These are phyloP conservation scores for Clonostachys solani DNA, from an alignment of 2,329 filamentous ascomycete genomes.

Conservation along the genomic window DNA sequence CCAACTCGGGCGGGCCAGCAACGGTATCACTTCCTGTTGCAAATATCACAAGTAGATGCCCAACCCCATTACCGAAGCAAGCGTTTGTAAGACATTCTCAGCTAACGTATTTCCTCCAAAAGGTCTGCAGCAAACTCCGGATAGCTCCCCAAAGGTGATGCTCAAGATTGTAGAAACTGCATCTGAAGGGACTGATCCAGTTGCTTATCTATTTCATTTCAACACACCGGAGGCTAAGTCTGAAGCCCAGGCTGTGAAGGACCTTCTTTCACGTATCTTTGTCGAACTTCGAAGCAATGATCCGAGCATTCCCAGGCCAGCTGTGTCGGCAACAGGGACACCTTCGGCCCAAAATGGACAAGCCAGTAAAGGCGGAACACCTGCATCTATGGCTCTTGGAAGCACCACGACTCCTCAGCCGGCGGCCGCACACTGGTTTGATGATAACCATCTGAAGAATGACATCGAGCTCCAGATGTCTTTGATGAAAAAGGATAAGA, in stretches of 20 bases:
- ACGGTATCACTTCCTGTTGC: conserved; percentile 66
- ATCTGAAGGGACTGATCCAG: conserved; percentile 51
- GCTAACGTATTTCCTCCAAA: conserved; percentile 1
- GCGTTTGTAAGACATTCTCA: background rate
- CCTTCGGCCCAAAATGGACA: conserved; percentile 14
- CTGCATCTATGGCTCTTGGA: conserved; percentile 74
- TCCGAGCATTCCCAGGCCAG: conserved; percentile 41
- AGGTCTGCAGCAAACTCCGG: conserved; percentile 95
- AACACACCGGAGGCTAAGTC: conserved; percentile 73
- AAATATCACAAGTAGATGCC: conserved; percentile 73
- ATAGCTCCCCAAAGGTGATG: conserved; percentile 84
- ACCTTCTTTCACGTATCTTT: conserved; percentile 74
- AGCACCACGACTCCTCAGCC: conserved; percentile 37
- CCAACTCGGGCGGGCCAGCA: conserved; percentile 59
- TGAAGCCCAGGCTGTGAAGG: conserved; percentile 83
- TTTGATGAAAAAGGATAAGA: conserved; percentile 74
- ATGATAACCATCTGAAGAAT: conserved; percentile 71
- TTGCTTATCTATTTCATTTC: conserved; percentile 84
- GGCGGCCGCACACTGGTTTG: conserved; percentile 65
- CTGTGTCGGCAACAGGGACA: conserved; percentile 16
- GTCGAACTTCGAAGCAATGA: conserved; percentile 60
- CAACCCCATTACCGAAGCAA: conserved; percentile 2
- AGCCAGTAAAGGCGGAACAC: conserved; percentile 33
- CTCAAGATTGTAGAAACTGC: conserved; percentile 83
- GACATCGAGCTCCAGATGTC: conserved; percentile 85